Percentiles rank a stretch among this genome's conserved stretches.
Evolutionary conservation across 148 eudicot species (phyloP).

Genomic region (Fagopyrum esculentum): DNA sequence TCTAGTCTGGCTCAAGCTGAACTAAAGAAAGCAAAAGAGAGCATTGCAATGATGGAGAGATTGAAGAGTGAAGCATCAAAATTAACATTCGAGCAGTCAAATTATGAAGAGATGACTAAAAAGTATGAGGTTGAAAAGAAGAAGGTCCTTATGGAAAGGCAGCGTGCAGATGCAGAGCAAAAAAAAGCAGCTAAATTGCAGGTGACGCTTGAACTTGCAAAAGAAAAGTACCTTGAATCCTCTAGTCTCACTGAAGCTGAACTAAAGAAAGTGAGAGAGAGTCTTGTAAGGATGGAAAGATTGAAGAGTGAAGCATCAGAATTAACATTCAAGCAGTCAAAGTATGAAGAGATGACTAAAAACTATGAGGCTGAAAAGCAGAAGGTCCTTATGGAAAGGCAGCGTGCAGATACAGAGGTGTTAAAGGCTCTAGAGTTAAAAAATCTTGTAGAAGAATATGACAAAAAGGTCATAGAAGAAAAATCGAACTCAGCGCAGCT

Average conservation of each 20-base stretch:
- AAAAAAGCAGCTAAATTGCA: conserved; percentile 38
- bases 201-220: conserved; percentile 36
- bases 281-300: conserved; percentile 31
- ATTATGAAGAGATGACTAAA: conserved; percentile 37
- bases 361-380: conserved; percentile 38
- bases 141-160: conserved; percentile 20
- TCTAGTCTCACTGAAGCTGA: conserved; percentile 34
- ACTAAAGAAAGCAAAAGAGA: conserved; percentile 36
- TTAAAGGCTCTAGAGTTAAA: conserved; percentile 19
- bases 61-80: conserved; percentile 37
- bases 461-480: conserved; percentile 25
- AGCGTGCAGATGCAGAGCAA: conserved; percentile 11
- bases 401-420: conserved; percentile 24
- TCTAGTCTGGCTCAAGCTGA: conserved; percentile 30
- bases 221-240: conserved; percentile 38
- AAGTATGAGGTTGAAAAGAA: conserved; percentile 37
- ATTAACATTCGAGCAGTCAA: conserved; percentile 24
- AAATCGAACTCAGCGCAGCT: conserved; percentile 20
- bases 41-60: conserved; percentile 29
- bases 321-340: conserved; percentile 25
- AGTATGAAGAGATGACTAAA: conserved; percentile 37
- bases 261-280: conserved; percentile 37
- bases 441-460: conserved; percentile 27
- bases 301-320: conserved; percentile 37
- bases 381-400: conserved; percentile 23